phyloP scores from a whole-genome alignment of 1,284 basidiomycete genomes.

The Pholiota adiposa region DNA sequence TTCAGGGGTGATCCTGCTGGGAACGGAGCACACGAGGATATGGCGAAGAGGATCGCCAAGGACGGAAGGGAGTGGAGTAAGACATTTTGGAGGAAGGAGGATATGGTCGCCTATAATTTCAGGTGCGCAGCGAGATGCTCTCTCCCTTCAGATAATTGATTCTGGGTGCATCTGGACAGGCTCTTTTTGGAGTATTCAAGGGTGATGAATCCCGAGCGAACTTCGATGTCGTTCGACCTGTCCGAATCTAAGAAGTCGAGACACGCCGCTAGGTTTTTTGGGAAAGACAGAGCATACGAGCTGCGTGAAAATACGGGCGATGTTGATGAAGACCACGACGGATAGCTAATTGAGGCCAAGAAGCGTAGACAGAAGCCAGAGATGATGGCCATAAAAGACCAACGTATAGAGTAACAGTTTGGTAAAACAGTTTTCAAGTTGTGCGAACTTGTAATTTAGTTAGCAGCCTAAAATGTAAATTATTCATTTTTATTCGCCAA shows the following conservation, averaged over 20 bases:
- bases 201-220: slow-evolving; percentile 46
- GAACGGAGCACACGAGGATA: slow-evolving; percentile 51
- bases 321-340: not conserved
- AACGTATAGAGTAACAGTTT: too few relatives aligned
- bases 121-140: slow-evolving; percentile 36
- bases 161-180: slow-evolving; percentile 27
- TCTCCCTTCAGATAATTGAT: not conserved
- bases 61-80: slow-evolving; percentile 61
- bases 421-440: too few relatives aligned
- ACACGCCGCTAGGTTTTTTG: not conserved
- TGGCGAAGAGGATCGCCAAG: slow-evolving; percentile 58
- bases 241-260: not conserved
- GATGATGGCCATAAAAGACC: too few relatives aligned
- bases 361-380: too few relatives aligned
- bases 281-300: not conserved
- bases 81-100: slow-evolving; percentile 63
- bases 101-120: slow-evolving; percentile 69
- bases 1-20: slow-evolving; percentile 53
- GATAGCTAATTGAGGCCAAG: too few relatives aligned
- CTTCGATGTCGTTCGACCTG: slow-evolving; percentile 22
- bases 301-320: not conserved
- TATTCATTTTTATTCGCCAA: too few relatives aligned
- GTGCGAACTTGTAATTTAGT: too few relatives aligned
- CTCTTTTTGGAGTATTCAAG: slow-evolving; percentile 52
- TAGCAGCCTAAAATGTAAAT: too few relatives aligned